Evolutionary conservation across 208 protist species (phyloP), one percentile per base, ranked within the genome.

Genomic region (Entamoeba histolytica): DNA sequence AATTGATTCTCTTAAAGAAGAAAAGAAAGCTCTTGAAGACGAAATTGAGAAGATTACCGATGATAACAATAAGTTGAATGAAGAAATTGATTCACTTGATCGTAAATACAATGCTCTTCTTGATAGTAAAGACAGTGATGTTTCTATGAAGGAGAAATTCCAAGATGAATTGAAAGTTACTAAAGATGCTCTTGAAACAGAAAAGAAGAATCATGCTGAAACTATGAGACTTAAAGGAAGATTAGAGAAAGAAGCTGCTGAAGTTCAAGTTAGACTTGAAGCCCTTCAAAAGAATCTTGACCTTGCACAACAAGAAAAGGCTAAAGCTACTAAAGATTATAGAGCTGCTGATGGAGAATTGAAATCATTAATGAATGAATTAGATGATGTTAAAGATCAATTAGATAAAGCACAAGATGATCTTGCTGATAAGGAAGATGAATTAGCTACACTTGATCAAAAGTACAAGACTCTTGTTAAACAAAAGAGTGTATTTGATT

Each of bases 1-100:
- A 39, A 49, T 95, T 35, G 47, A 93, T 49, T 47, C 35, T 15
- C 92, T 94, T 17, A 91, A 93, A 55, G 49, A 49, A 28, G 92
- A 94, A 47, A 92, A 91, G 49, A 47, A 49, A 47, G 93, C 51
- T 2, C 50, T 92, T 7, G 52, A 92, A 87, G 92, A 49, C 6
- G n/a, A 91, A 49, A 49, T 94, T 91, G 78, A 92, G 17, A n/a
- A 92, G n/a, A 28, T 49, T 19, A 23, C 15, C 4, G 23, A 92
- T 3, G 44, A 50, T 15, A 49, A 28, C 91, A 49, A 92, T 49
- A n/a, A 47, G 19, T 51, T 51, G 44, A 92, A 49, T 51, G 91
- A 44, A 50, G 91, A 51, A 49, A n/a, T 49, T 92, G 91, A 47
- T 49, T 35, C 10, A 10, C 39, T 31, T 7, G 39, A 92, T 6